Base-by-base conservation (phyloP, 1,284 basidiomycete genomes). In the Rhodotorula sp. region DNA sequence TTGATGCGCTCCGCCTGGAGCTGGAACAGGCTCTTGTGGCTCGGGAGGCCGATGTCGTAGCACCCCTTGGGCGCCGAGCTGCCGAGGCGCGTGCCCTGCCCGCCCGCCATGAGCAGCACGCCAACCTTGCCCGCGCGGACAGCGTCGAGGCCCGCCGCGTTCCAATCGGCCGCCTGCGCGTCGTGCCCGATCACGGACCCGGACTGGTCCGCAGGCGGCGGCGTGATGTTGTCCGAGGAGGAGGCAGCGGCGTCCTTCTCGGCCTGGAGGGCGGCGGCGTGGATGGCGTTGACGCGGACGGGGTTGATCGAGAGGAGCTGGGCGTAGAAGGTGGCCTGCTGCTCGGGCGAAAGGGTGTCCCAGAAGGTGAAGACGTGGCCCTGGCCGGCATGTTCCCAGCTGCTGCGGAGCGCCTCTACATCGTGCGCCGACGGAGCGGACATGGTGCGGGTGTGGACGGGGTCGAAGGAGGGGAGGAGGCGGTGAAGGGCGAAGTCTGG, bases 51-150 rank as follows among this genome's bases (percentile, higher is more conserved):
- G 78, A 99, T 97, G 81, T 99, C 92, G 84, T 97, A 99, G 85
- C 95, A 97, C 19, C 97, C 97, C 81, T 99, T 99, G 37, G 97
- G 97, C 34, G 90, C 90, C 50, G 86, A 87, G 78, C 92, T 95
- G 51, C 97, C 97, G 61, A 99, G 85, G 66, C 97, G 87, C 27
- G 95, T 97, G 34, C 97, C 97, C 83, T 99, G 97, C 6, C 97
- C 97, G 62, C 97, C 97, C 3, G 97, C 97, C 90, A 99, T 91
- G 78, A 99, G 87, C 41, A 99, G 85, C 21, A 99, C 94, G 44
- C 89, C 97, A 55, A 98, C 94, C 78, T 93, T 84, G 75, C 92
- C 90, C 44, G 87, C 82, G 21, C 89, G 87, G 78, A 97, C 88
- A 64, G 96, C 94, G 58, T 88, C 82, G 60, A 98, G 84, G 59